phyloP scores from a whole-genome alignment of 768 basidiomycete genomes.

The Amanita phalloides region DNA sequence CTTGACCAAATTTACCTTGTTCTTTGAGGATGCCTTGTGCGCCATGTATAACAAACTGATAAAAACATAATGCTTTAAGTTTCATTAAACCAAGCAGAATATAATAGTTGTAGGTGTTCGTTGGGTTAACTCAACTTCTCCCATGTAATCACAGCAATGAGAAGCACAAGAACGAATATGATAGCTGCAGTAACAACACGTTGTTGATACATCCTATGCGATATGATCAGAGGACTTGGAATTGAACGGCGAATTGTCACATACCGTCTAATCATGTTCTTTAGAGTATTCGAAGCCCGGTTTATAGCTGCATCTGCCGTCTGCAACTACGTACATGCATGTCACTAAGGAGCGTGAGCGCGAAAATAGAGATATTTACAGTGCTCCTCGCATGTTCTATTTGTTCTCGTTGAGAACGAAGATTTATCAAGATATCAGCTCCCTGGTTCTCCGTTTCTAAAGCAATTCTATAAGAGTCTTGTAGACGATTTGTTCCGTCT shows the following conservation, averaged over 20 bases:
- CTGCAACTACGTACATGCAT: slow-evolving; percentile 43
- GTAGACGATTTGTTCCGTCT: slow-evolving; percentile 75
- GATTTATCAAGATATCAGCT: slow-evolving; percentile 79
- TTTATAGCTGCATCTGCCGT: slow-evolving; percentile 86
- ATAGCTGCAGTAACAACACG: slow-evolving; percentile 81
- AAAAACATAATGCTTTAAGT: neutral
- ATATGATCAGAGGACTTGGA: neutral
- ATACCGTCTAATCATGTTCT: slow-evolving; percentile 92
- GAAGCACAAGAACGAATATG: slow-evolving; percentile 70
- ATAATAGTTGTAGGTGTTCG: neutral
- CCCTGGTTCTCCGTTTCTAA: slow-evolving; percentile 96
- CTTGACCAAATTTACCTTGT: slow-evolving; percentile 4
- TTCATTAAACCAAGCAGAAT: neutral
- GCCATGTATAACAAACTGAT: slow-evolving; percentile 1
- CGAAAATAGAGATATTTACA: slow-evolving; percentile 31
- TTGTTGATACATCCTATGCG: slow-evolving; percentile 90
- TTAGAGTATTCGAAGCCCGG: slow-evolving; percentile 83
- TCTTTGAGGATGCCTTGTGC: neutral
- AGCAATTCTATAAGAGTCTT: slow-evolving; percentile 87
- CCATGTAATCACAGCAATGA: slow-evolving; percentile 77
- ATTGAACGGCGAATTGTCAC: slow-evolving; percentile 14
- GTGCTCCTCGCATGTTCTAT: slow-evolving; percentile 90
- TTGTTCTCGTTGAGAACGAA: slow-evolving; percentile 84
- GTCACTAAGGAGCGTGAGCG: neutral
- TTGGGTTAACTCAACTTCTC: slow-evolving; percentile 45